Base-by-base conservation (phyloP, 306 rosid species). In the Fragaria vesca region DNA sequence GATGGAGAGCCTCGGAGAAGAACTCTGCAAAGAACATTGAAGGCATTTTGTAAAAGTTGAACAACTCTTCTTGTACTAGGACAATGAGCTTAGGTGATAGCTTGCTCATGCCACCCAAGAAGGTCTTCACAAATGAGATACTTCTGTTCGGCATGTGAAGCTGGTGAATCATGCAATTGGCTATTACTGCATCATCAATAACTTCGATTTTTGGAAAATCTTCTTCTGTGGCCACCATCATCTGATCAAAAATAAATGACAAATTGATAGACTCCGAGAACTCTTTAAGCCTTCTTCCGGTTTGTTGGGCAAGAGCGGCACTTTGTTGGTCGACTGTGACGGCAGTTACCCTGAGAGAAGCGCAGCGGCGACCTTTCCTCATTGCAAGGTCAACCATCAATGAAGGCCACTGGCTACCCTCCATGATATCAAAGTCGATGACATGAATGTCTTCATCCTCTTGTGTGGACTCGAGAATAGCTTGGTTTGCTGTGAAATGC, bases 1-100 rank as follows among this genome's bases (percentile, higher is more conserved):
- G 97, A 70, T 85, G 91, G 38, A 89, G 79, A n/a, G 92, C 93
- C 83, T 91, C 97, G 30, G 84, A 82, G 88, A 87, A 91, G 79
- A 89, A 89, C 78, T 91, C 92, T 70, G 83, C 92, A 73, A 89
- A 91, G 26, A 90, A 86, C 89, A 89, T 82, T 6, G 86, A 80
- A 78, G 78, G 83, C 57, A 84, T 76, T 68, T 66, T 89, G 4
- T 87, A 69, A 71, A 88, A 76, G 55, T 89, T 88, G 32, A 86
- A 86, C 4, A 89, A 71, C 76, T 91, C 93, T 69, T 89, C 97
- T 77, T 89, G 87, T 2, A 88, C 94, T 15, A 91, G 65, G 76
- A 89, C 66, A 21, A 88, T 66, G 43, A 89, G 87, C 85, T 77
- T 88, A 0, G 97, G 93, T 5, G 86, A 86, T 52, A 88, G 45